phyloP scores from a whole-genome alignment of 495 filamentous ascomycete genomes.

The Tuber indicum region DNA sequence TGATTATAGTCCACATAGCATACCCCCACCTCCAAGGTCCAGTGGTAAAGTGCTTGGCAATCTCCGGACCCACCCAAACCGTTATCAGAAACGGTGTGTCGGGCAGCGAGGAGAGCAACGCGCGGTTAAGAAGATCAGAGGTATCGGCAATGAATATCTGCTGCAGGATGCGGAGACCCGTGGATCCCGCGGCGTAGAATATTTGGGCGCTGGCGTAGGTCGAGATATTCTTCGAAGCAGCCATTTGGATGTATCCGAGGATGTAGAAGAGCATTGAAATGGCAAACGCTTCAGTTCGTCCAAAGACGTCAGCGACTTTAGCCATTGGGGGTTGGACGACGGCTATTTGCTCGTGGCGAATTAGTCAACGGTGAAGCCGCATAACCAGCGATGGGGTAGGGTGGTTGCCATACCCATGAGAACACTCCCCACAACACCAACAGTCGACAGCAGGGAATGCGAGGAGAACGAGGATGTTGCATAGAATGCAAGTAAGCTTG shows the following conservation, averaged over 20 bases:
- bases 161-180: conserved; percentile 58
- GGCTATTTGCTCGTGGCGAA: conserved; percentile 42
- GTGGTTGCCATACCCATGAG: conserved; percentile 44
- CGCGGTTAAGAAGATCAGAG: conserved; percentile 59
- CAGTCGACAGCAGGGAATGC: conserved; percentile 55
- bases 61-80: conserved; percentile 57
- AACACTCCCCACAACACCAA: conserved; percentile 52
- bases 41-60: conserved; percentile 46
- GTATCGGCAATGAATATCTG: conserved; percentile 72
- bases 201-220: conserved; percentile 63
- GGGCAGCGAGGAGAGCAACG: conserved; percentile 54
- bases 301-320: conserved; percentile 63
- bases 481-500: conserved; percentile 46
- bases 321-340: conserved; percentile 64
- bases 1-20: conserved; percentile 41
- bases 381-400: neutral
- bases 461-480: conserved; percentile 52
- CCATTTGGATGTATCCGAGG: conserved; percentile 63
- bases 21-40: conserved; percentile 41
- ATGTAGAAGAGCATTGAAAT: conserved; percentile 49
- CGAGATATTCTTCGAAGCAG: conserved; percentile 57
- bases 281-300: conserved; percentile 59
- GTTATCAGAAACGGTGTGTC: conserved; percentile 59
- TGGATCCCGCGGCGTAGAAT: conserved; percentile 62
- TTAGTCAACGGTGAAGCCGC: neutral